Evolutionary conservation across 73 alveolate species (phyloP).

Genomic region (Durusdinium trenchii): DNA sequence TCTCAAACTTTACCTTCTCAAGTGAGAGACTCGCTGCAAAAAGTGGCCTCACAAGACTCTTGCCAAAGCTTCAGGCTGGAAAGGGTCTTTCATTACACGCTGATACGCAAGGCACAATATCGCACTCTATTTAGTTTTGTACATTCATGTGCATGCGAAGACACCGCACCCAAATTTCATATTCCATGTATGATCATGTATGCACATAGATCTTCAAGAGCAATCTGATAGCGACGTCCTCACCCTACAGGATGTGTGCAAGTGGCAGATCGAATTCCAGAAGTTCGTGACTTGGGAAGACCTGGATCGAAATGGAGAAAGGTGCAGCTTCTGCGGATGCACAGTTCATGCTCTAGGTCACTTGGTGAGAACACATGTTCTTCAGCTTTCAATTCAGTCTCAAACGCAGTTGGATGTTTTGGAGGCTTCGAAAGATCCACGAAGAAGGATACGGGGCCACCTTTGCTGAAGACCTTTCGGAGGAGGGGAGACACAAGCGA

Average conservation of each 20-base stretch:
- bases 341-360: too few species aligned
- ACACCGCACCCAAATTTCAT: too few species aligned
- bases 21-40: constrained; percentile 20
- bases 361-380: neutral
- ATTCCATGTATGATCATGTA: too few species aligned
- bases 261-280: constrained; percentile 72
- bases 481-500: neutral
- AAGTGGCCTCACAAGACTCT: constrained; percentile 65
- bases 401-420: too few species aligned
- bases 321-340: neutral
- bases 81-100: neutral
- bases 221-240: too few species aligned
- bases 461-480: constrained; percentile 57
- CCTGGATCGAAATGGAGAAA: constrained; percentile 69
- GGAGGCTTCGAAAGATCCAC: constrained; percentile 70
- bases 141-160: too few species aligned
- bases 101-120: too few species aligned
- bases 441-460: constrained; percentile 85
- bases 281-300: constrained; percentile 92
- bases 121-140: too few species aligned
- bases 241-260: constrained; percentile 10
- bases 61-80: constrained; percentile 50
- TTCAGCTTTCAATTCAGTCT: neutral
- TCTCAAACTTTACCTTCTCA: constrained; percentile 63
- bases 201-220: too few species aligned